phyloP scores from a whole-genome alignment of 2,329 filamentous ascomycete species.

The Magnaporthiopsis incrustans region DNA sequence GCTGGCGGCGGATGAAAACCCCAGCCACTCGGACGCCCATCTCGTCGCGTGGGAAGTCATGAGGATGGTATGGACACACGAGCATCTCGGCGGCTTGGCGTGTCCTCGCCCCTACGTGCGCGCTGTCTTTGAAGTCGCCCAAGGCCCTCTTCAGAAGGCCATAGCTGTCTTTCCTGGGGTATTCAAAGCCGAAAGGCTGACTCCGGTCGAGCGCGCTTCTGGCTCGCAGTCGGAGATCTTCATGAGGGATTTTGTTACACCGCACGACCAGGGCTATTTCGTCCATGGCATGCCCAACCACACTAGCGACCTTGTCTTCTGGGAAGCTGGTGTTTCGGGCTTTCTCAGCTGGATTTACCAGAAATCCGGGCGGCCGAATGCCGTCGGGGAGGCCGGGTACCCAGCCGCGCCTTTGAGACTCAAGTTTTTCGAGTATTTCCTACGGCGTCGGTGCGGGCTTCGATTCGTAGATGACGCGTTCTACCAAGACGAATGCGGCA shows the following conservation, averaged over 20 bases:
- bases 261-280: background rate
- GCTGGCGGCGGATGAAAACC: background rate
- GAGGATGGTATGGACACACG: background rate
- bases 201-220: too few relatives aligned
- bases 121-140: too few relatives aligned
- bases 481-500: too few relatives aligned
- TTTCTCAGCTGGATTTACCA: background rate
- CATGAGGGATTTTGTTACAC: too few relatives aligned
- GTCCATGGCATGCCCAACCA: background rate
- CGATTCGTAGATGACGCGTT: too few relatives aligned
- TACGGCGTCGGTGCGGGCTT: background rate
- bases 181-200: background rate
- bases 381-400: too few relatives aligned
- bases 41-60: background rate
- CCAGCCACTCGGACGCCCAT: background rate
- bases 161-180: background rate
- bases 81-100: background rate
- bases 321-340: too few relatives aligned
- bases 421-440: background rate
- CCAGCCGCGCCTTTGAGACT: background rate
- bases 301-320: background rate
- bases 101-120: too few relatives aligned
- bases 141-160: background rate
- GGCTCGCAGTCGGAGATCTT: too few relatives aligned
- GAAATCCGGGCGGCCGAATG: too few relatives aligned